Evolutionary conservation across 208 protist genomes (phyloP), one percentile per base, ranked within the genome.

Genomic region (Leishmania aethiopica): DNA sequence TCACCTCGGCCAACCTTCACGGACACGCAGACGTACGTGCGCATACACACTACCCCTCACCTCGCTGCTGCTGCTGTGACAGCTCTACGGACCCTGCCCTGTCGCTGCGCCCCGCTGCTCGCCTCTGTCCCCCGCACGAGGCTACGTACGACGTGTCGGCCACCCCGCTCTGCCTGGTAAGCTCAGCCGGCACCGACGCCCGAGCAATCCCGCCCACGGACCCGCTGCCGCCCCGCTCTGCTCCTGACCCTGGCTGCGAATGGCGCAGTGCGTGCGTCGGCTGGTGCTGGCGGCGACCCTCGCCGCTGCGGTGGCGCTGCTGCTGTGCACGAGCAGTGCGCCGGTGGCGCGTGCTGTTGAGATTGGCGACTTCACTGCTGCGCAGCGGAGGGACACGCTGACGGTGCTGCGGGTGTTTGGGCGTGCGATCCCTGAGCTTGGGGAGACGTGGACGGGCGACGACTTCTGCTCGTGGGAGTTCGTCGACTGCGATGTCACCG

Each of bases 361-460:
- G 1, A 1, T n/a, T 1, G 19, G 32, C 37, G 53, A 64, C 53
- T 67, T 69, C 37, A 78, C 75, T 17, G 37, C 75, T 10, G 75
- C n/a, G 10, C 55, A 78, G 75, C 75, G 49, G 55, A 17, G 32
- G 45, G 53, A 69, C 59, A 78, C 53, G 75, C 55, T 62, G 40
- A 28, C 4, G 51, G 75, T 78, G 55, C 75, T 78, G 75, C 75
- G 37, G 51, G 75, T n/a, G 75, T 78, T 78, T 62, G 40, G 25
- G 73, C 7, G n/a, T 45, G 49, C 57, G 49, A 78, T 78, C 40
- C 75, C 75, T 42, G 75, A 5, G 49, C 71, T 59, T 47, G 25
- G 22, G 42, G 2, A 28, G 4, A 25, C 2, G 32, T 78, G 75
- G 75, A 15, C 0, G 1, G 75, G 75, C 75, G 6, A 13, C 37